A percentile compares a stretch with the other conserved stretches of the same genome.
These are phyloP conservation scores for Yamadazyma nakazawae DNA, from an alignment of 805 yeast species.

Conservation along the genomic window DNA sequence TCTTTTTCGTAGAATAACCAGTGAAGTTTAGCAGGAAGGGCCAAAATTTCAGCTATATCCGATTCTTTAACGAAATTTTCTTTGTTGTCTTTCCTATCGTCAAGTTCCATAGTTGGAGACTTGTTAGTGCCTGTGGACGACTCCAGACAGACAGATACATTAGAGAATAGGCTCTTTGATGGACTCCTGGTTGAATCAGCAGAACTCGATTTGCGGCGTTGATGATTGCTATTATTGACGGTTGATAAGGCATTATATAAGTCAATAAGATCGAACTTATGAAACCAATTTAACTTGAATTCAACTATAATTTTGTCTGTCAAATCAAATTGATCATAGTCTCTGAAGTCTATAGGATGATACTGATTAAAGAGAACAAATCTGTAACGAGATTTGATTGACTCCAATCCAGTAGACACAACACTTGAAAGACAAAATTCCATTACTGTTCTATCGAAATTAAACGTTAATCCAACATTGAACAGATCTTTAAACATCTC, in stretches of 20 bases:
- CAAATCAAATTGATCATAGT: constrained; percentile 3
- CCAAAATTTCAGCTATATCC: constrained; percentile 2
- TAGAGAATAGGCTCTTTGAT: constrained; percentile 4
- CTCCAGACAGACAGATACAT: constrained; percentile 1
- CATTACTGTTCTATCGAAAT: constrained; percentile 14
- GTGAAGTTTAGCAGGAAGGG: constrained; percentile 6
- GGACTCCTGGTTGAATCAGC: constrained; percentile 4
- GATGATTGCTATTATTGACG: background rate
- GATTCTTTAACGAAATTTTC: background rate
- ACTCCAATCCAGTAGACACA: constrained; percentile 25
- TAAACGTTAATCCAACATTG: constrained; percentile 22
- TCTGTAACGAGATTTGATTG: constrained; percentile 24
- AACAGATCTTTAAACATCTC: constrained; percentile 14
- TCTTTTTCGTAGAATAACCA: constrained; percentile 36
- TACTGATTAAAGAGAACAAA: constrained; percentile 17
- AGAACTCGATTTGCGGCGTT: constrained; percentile 4
- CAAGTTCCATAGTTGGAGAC: background rate
- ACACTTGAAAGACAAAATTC: constrained; percentile 20
- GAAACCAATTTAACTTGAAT: constrained; percentile 14
- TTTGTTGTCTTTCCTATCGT: background rate
- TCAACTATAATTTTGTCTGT: constrained; percentile 13
- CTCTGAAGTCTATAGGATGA: constrained; percentile 2
- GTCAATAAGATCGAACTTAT: constrained; percentile 11
- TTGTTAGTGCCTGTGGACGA: background rate
- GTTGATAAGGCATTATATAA: constrained; percentile 2